Evolutionary conservation across 176 grass and related monocot genomes (phyloP).

Genomic region (Eleusine coracana): DNA sequence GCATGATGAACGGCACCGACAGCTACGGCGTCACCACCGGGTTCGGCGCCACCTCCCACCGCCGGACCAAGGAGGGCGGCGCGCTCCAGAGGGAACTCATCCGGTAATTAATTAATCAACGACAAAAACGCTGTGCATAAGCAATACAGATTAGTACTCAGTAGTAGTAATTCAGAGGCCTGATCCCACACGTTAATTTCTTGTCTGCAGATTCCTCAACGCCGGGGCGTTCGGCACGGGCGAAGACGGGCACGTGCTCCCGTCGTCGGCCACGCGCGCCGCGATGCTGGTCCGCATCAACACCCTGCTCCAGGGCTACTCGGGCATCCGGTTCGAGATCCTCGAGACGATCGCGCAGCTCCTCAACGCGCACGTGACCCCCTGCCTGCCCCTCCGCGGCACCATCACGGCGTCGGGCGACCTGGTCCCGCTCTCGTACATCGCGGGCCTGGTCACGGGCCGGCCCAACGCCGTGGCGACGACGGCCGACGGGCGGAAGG

Average conservation of each 20-base stretch:
- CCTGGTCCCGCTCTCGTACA: constrained; percentile 84
- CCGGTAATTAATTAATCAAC: background rate
- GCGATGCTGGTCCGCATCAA: constrained; percentile 95
- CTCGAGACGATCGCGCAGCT: constrained; percentile 71
- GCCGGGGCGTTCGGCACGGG: constrained; percentile 74
- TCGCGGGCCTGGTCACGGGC: constrained; percentile 75
- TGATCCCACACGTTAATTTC: background rate
- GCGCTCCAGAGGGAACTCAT: constrained; percentile 40
- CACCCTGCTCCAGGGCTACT: constrained; percentile 87
- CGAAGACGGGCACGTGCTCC: constrained; percentile 61
- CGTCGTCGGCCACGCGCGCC: constrained; percentile 54
- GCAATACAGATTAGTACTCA: background rate
- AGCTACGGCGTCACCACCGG: constrained; percentile 93
- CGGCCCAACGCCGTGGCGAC: constrained; percentile 58
- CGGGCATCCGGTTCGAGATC: constrained; percentile 88
- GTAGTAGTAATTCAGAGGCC: background rate
- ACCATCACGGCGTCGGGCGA: constrained; percentile 85
- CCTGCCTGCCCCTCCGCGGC: constrained; percentile 80
- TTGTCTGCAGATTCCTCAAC: constrained; percentile 19
- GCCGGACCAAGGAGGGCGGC: constrained; percentile 75
- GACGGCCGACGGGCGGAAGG: constrained; percentile 37
- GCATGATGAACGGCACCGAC: constrained; percentile 84
- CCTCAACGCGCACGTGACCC: constrained; percentile 81
- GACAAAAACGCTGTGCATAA: background rate
- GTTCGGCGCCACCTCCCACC: constrained; percentile 84